phyloP scores from a whole-genome alignment of 805 yeast species.

The Candida dendrica region DNA sequence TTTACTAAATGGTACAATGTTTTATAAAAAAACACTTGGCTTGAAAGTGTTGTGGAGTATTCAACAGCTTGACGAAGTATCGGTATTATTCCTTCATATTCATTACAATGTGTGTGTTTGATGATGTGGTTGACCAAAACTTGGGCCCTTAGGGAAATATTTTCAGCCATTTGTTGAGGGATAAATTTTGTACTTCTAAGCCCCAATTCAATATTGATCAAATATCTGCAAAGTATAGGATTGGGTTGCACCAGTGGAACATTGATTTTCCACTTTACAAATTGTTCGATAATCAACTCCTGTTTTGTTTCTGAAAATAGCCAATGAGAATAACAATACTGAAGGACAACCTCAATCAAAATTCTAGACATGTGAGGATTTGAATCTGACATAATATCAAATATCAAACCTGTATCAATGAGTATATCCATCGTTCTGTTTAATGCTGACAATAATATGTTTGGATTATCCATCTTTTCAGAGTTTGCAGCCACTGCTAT shows the following conservation, averaged over 20 bases:
- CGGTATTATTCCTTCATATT: constrained; percentile 25
- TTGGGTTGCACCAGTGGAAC: constrained; percentile 26
- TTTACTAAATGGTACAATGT: constrained; percentile 16
- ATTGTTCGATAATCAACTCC: constrained; percentile 14
- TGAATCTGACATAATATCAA: constrained; percentile 21
- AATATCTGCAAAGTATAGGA: constrained; percentile 24
- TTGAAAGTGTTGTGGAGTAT: constrained; percentile 11
- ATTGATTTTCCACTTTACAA: constrained; percentile 25
- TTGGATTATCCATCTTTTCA: constrained; percentile 25
- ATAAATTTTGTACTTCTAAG: constrained; percentile 15
- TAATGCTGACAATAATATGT: constrained; percentile 30
- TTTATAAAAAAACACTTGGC: constrained; percentile 21
- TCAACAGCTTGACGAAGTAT: constrained; percentile 29
- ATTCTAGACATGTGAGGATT: constrained; percentile 21
- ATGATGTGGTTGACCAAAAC: constrained; percentile 14
- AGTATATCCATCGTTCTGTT: constrained; percentile 32
- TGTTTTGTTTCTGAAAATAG: constrained; percentile 17
- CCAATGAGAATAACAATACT: constrained; percentile 42
- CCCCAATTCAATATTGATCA: constrained; percentile 30
- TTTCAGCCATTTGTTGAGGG: constrained; percentile 9
- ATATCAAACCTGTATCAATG: constrained; percentile 30
- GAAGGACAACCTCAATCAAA: constrained; percentile 33
- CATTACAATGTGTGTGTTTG: constrained; percentile 20
- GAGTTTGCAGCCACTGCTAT: constrained; percentile 27
- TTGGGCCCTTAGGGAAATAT: constrained; percentile 13